phyloP scores from a whole-genome alignment of 2,329 filamentous ascomycete species.

The Aspergillus eucalypticola region DNA sequence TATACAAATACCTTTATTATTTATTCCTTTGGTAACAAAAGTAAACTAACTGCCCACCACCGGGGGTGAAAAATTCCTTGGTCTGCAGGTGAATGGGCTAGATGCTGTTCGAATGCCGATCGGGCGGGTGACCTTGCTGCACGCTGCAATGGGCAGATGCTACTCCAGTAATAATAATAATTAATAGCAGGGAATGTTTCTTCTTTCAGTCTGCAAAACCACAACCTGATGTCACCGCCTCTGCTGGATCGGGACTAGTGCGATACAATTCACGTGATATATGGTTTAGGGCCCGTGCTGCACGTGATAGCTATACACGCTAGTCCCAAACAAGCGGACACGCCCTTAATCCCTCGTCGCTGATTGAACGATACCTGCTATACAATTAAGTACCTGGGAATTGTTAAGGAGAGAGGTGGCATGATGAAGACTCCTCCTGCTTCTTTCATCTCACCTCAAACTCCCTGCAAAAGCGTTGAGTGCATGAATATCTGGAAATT shows the following conservation, averaged over 20 bases:
- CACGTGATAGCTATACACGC: not conserved
- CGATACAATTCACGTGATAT: conserved; percentile 10
- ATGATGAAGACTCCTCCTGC: not conserved
- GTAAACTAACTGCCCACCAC: not conserved
- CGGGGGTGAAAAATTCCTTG: too few species aligned
- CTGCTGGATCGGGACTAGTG: not conserved
- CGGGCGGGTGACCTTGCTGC: not conserved
- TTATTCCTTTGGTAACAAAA: too few species aligned
- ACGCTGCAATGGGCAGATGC: not conserved
- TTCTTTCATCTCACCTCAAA: too few species aligned
- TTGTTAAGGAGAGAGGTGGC: not conserved
- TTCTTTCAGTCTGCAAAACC: not conserved
- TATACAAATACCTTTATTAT: not conserved
- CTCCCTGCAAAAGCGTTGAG: too few species aligned
- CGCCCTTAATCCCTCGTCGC: not conserved
- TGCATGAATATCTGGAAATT: too few species aligned
- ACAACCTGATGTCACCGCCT: conserved; percentile 18
- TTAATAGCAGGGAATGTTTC: not conserved
- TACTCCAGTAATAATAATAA: too few species aligned
- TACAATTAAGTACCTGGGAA: too few species aligned
- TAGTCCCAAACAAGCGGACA: not conserved
- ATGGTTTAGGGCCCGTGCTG: not conserved
- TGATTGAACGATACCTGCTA: not conserved
- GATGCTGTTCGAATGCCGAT: not conserved
- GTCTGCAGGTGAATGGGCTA: not conserved